These are phyloP conservation scores for Periglandula ipomoeae DNA, from an alignment of 2,329 filamentous ascomycete species.

Conservation along the genomic window DNA sequence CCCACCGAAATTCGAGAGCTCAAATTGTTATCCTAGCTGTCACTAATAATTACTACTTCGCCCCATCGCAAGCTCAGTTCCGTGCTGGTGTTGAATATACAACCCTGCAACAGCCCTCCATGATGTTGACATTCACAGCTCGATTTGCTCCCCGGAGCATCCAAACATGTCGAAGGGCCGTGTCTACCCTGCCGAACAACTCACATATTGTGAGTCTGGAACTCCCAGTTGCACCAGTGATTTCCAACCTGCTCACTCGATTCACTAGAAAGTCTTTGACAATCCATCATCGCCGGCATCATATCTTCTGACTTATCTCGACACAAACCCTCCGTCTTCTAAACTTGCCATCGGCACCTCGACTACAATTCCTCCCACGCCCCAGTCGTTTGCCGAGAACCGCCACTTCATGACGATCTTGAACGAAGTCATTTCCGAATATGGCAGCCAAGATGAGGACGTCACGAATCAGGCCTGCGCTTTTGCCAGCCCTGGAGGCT, in stretches of 20 bases:
- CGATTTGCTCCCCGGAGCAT: slow-evolving; percentile 15
- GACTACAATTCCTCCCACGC: slow-evolving; percentile 49
- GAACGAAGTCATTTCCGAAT: slow-evolving; percentile 43
- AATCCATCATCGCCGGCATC: slow-evolving; percentile 33
- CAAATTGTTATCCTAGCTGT: not conserved
- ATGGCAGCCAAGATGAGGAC: slow-evolving; percentile 48
- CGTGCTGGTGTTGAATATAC: no score
- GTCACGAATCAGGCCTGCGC: slow-evolving; percentile 48
- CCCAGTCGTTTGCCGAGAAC: slow-evolving; percentile 51
- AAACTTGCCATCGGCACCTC: slow-evolving; percentile 51
- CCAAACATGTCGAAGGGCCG: slow-evolving; percentile 17
- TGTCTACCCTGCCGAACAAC: slow-evolving; percentile 42
- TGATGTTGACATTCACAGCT: slow-evolving; percentile 20
- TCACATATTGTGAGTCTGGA: slow-evolving; percentile 38
- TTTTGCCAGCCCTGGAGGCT: slow-evolving; percentile 49
- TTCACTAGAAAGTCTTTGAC: slow-evolving; percentile 48
- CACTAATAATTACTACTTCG: not conserved
- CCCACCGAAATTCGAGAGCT: not conserved
- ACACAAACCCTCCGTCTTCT: slow-evolving; percentile 44
- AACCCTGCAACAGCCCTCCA: not conserved
- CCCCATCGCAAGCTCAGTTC: not conserved
- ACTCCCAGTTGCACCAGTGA: not conserved
- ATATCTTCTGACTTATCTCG: slow-evolving; percentile 51
- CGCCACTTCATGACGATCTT: slow-evolving; percentile 49
- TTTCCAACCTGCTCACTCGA: slow-evolving; percentile 5